Evolutionary conservation across 2,329 filamentous ascomycete species (phyloP), one percentile per base, ranked within the genome.

Genomic region (Truncatella angustata): DNA sequence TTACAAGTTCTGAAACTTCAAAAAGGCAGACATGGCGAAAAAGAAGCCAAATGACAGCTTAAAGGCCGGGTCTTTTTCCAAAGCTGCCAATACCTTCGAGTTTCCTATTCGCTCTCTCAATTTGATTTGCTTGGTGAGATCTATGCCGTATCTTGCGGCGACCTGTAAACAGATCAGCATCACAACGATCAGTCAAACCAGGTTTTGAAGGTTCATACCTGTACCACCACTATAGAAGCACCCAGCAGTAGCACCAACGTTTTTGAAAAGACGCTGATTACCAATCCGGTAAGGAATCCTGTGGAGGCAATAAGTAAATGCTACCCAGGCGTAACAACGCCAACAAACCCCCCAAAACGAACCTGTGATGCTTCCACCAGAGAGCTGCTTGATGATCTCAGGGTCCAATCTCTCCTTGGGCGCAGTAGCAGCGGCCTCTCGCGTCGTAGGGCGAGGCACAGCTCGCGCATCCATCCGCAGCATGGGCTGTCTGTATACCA

Each of bases 41-140:
- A 88, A 87, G 37, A 82, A 63, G n/a, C 84, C 82, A 66, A 92
- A 91, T 3, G 85, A 84, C 20, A 85, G 65, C 64, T 86, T 87
- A 65, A 88, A 87, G 16, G 80, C 80, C 2, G 82, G 78, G 59
- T 84, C 81, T 54, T 79, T 75, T 60, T 79, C 75, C 49, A 86
- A 69, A 42, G 78, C 71, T 4, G 74, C 74, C 42, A 77, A 66
- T 37, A 81, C 60, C 14, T 70, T 66, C 37, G 73, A 75, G 45
- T 65, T 65, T 6, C 65, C 60, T 32, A 70, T 9, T 36, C 65
- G 61, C 46, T 68, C 60, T 56, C 62, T 68, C 21, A 69, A 11
- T 18, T 55, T 61, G 14, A 70, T 52, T 46, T 67, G 63, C 24
- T 64, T 54, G 32, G 67, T 50, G 39, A 70, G 45, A 51, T 70